These are phyloP conservation scores for Erythrobasidium hasegawianum DNA, from an alignment of 1,284 basidiomycete species.

Conservation along the genomic window DNA sequence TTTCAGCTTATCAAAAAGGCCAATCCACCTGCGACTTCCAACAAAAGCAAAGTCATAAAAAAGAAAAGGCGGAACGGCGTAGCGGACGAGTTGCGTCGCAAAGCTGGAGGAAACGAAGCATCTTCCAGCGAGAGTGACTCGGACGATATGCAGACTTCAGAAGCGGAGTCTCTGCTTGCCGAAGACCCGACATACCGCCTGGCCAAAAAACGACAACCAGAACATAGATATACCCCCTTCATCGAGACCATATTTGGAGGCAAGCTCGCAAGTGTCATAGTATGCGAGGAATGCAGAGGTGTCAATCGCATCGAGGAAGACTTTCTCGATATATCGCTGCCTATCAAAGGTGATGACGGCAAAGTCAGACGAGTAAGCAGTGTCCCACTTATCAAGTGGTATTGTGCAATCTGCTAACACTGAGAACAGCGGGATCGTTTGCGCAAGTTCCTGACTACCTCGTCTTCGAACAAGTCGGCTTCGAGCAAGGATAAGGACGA, in stretches of 20 bases:
- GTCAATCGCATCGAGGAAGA: slow-evolving; percentile 84
- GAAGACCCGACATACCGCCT: slow-evolving; percentile 37
- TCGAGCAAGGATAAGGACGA: slow-evolving; percentile 10
- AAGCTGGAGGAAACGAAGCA: slow-evolving; percentile 48
- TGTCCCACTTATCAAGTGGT: background rate
- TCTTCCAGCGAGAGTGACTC: slow-evolving; percentile 26
- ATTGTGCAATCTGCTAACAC: background rate
- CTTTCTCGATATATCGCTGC: slow-evolving; percentile 85
- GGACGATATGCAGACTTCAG: slow-evolving; percentile 35
- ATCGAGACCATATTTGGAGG: slow-evolving; percentile 87
- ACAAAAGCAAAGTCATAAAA: slow-evolving; percentile 47
- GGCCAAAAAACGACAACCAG: slow-evolving; percentile 42
- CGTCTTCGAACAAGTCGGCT: background rate
- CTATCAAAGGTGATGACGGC: slow-evolving; percentile 75
- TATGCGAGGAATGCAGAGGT: slow-evolving; percentile 85
- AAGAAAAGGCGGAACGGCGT: slow-evolving; percentile 24
- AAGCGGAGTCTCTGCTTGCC: slow-evolving; percentile 11
- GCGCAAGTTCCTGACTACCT: slow-evolving; percentile 16
- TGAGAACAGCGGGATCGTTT: slow-evolving; percentile 19
- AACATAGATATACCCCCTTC: slow-evolving; percentile 56
- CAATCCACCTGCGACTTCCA: slow-evolving; percentile 53
- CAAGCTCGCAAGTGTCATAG: slow-evolving; percentile 77
- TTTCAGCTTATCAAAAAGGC: slow-evolving; percentile 70
- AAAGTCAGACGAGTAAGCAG: slow-evolving; percentile 42
- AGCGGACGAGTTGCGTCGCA: slow-evolving; percentile 26